A percentile compares a stretch with the other conserved stretches of the same genome.
These are phyloP conservation scores for Didymella keratinophila DNA, from an alignment of 2,329 filamentous ascomycete genomes.

Conservation along the genomic window DNA sequence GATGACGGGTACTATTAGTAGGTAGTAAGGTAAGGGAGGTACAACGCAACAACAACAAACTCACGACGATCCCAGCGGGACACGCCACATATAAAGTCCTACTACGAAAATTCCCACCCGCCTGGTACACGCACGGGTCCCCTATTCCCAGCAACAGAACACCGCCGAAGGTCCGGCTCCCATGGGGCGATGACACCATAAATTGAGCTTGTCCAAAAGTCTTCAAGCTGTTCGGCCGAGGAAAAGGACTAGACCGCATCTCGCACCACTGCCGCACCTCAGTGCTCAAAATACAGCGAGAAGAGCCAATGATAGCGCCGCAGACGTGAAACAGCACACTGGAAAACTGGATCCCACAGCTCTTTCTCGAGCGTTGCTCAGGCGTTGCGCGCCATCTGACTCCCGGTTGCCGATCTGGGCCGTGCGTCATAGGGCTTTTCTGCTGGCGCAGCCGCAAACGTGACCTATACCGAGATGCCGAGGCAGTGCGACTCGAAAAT, in stretches of 20 bases:
- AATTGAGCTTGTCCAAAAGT: slow-evolving; percentile 15
- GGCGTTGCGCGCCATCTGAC: slow-evolving; percentile 9
- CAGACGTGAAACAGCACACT: slow-evolving; percentile 5
- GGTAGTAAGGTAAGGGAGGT: slow-evolving; percentile 13
- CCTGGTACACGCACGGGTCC: slow-evolving; percentile 6
- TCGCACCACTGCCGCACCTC: background rate
- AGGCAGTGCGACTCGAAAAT: slow-evolving; percentile 10
- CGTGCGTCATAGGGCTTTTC: slow-evolving; percentile 13
- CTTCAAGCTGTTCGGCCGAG: slow-evolving; percentile 20
- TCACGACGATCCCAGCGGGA: slow-evolving; percentile 17
- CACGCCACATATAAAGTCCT: slow-evolving; percentile 23
- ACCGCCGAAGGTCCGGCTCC: slow-evolving; percentile 5
- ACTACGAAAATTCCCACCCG: slow-evolving; percentile 10
- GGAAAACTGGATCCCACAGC: slow-evolving; percentile 14
- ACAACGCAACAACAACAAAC: slow-evolving; percentile 5
- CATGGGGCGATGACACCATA: slow-evolving; percentile 19
- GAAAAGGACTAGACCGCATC: slow-evolving; percentile 6
- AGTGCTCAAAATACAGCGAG: background rate
- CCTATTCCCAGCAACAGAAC: slow-evolving; percentile 17
- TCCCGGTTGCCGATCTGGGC: slow-evolving; percentile 13
- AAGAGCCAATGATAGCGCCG: slow-evolving; percentile 7
- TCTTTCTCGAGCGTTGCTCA: slow-evolving; percentile 13
- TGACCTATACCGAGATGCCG: slow-evolving; percentile 16
- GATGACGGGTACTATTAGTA: slow-evolving; percentile 5
- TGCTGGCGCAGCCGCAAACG: slow-evolving; percentile 2